phyloP scores from a whole-genome alignment of 2,329 filamentous ascomycete genomes.

The Calonectria multiphialidica region DNA sequence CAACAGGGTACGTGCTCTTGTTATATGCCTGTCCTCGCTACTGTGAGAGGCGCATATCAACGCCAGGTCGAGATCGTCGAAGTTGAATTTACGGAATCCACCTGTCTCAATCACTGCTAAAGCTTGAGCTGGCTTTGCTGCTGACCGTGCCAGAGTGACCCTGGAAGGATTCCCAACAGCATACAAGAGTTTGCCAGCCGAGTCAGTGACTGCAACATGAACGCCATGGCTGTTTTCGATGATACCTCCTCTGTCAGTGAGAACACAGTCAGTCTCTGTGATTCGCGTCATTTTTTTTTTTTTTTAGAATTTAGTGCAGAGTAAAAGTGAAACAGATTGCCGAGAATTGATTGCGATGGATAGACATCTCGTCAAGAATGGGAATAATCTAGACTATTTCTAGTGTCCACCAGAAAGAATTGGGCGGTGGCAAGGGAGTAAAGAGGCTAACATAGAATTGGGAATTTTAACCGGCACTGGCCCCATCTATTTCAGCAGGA shows the following conservation, averaged over 20 bases:
- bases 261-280: slow-evolving; percentile 41
- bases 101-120: slow-evolving; percentile 58
- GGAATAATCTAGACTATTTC: no score
- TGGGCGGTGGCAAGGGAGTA: no score
- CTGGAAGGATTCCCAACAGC: slow-evolving; percentile 56
- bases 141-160: slow-evolving; percentile 57
- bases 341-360: no score
- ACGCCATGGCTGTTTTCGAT: slow-evolving; percentile 58
- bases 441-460: no score
- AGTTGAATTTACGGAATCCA: slow-evolving; percentile 48
- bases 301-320: no score
- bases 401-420: no score
- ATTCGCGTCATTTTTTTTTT: background rate
- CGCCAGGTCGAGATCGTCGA: slow-evolving; percentile 57
- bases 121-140: slow-evolving; percentile 58
- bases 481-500: no score
- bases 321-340: no score
- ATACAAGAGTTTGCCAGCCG: slow-evolving; percentile 51
- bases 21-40: slow-evolving; percentile 55
- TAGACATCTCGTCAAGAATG: no score
- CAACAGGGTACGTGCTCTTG: slow-evolving; percentile 53
- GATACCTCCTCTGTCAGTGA: slow-evolving; percentile 53
- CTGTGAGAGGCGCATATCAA: slow-evolving; percentile 62
- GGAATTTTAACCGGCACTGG: no score
- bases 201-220: slow-evolving; percentile 56